Percentiles rank a stretch among this genome's conserved stretches.
phyloP scores from a whole-genome alignment of 164 flowering plant species.

The Berberis thunbergii region DNA sequence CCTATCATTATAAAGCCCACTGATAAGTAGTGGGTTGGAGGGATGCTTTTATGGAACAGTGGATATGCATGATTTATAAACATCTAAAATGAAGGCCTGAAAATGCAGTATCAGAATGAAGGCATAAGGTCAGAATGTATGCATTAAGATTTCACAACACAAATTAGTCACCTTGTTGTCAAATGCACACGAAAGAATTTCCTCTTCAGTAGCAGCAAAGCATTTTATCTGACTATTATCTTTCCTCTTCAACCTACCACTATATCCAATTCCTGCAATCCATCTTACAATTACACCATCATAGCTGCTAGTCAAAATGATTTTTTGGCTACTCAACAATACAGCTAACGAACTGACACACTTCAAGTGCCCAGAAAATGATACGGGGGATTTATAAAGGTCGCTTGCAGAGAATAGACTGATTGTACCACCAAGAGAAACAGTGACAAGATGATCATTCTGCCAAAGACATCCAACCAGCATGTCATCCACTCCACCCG shows the following conservation, averaged over 20 bases:
- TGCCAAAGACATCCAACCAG: slow-evolving; percentile 96
- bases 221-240: slow-evolving; percentile 76
- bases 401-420: slow-evolving; percentile 71
- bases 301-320: slow-evolving; percentile 76
- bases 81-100: no score
- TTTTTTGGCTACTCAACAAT: slow-evolving; percentile 43
- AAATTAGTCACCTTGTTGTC: slow-evolving; percentile 70
- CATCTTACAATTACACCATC: slow-evolving; percentile 89
- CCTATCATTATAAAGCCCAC: no score
- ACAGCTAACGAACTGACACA: slow-evolving; percentile 54
- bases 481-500: slow-evolving; percentile 98
- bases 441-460: slow-evolving; percentile 74
- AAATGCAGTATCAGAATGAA: background rate
- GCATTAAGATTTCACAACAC: background rate
- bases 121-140: background rate
- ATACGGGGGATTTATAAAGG: slow-evolving; percentile 56
- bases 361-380: slow-evolving; percentile 89
- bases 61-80: no score
- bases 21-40: no score
- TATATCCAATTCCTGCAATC: slow-evolving; percentile 77
- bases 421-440: slow-evolving; percentile 91
- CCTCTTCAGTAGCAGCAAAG: slow-evolving; percentile 65
- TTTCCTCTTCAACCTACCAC: slow-evolving; percentile 72
- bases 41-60: no score
- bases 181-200: slow-evolving; percentile 71